Evolutionary conservation across 1,139 yeast genomes (phyloP), one percentile per base, ranked within the genome.

Genomic region (Pneumocystis wakefieldiae): DNA sequence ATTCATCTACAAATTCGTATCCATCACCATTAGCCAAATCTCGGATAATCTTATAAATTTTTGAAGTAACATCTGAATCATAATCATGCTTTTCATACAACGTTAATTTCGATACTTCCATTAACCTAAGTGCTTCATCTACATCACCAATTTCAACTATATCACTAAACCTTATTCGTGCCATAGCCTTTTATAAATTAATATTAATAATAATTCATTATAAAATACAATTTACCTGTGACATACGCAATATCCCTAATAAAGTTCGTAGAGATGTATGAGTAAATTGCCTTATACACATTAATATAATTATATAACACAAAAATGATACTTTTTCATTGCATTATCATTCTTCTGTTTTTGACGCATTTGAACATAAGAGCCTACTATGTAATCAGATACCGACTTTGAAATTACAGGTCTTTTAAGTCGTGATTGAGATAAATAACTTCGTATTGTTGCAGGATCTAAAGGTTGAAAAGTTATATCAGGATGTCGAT

Each of bases 181-280:
- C 97, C 67, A 87, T 80, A 0, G 97, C 98, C 55, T 48, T 48
- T n/a, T 3, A 48, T 48, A 48, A 48, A 12, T 14, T 4, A 39
- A 39, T 4, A 4, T 10, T 48, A 48, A 48, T 48, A 10, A 48
- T 24, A 12, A 24, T 10, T 24, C n/a, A 42, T 15, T 24, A 48
- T 8, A 48, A 12, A 48, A 19, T 17, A 10, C 19, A 28, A 24
- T n/a, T 15, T 15, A 39, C 55, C 75, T 92, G 97, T 0, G 98
- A 82, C 80, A 94, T 80, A 76, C 99, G 85, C 70, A 94, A 77
- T 63, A 94, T 85, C 69, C 95, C 98, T 67, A 94, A 79, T 67
- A 94, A 79, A 1, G 97, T 90, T 78, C 99, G 85, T 64, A 97
- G 97, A 0, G 98, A 90, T 35, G 95, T 86, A 74, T 91, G 97